Evolutionary conservation across 2,329 filamentous ascomycete species (phyloP).

Genomic region (Aspergillus chevalieri): DNA sequence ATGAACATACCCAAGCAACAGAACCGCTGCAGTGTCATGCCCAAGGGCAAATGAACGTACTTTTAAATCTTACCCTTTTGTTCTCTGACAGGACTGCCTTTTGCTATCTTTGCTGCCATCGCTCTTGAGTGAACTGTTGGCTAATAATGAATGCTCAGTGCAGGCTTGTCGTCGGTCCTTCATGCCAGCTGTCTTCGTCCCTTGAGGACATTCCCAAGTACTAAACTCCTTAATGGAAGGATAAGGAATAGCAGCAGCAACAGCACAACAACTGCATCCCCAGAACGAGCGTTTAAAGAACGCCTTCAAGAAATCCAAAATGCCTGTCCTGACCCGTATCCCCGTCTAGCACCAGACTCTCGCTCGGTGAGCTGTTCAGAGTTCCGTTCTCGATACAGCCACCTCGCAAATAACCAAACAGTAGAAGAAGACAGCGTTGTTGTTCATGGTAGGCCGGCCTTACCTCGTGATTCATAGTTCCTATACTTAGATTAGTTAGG

Average conservation of each 20-base stretch:
- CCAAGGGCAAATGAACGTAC: constrained; percentile 33
- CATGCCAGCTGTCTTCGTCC: neutral
- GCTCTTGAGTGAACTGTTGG: constrained; percentile 1
- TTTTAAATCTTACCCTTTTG: constrained; percentile 13
- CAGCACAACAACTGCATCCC: constrained; percentile 16
- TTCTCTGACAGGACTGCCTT: constrained; percentile 10
- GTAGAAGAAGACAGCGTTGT: constrained; percentile 34
- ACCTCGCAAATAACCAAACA: constrained; percentile 34
- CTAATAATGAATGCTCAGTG: constrained; percentile 21
- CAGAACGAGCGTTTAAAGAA: constrained; percentile 29
- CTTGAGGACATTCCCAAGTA: neutral
- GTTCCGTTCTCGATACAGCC: constrained; percentile 33
- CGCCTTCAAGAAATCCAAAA: constrained; percentile 34
- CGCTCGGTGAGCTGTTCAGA: constrained; percentile 29
- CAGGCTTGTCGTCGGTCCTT: constrained; percentile 15
- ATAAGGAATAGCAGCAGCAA: constrained; percentile 18
- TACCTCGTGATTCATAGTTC: constrained; percentile 13
- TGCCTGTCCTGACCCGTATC: constrained; percentile 33
- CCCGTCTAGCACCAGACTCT: constrained; percentile 26
- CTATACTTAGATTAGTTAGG: constrained; percentile 51
- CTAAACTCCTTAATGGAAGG: constrained; percentile 3
- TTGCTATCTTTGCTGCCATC: neutral
- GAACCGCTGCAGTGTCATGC: constrained; percentile 66
- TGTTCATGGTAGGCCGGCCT: constrained; percentile 37
- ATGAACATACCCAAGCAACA: constrained; percentile 41